These are phyloP conservation scores for Wickerhamiella occidentalis DNA, from an alignment of 805 yeast genomes.

Conservation along the genomic window DNA sequence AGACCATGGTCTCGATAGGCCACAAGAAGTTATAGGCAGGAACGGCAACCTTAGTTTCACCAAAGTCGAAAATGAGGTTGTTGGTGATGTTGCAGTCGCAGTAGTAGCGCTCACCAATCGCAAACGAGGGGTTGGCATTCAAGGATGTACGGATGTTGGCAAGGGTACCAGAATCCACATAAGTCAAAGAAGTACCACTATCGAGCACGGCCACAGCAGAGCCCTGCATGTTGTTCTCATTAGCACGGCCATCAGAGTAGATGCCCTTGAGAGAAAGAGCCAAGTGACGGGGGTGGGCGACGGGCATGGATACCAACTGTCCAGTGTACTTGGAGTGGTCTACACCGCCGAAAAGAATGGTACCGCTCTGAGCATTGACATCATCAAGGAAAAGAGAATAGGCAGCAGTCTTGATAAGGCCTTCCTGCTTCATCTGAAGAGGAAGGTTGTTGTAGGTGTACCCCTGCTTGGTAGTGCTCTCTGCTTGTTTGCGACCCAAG, in stretches of 20 bases:
- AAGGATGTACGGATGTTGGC: constrained; percentile 29
- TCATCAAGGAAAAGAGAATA: constrained; percentile 55
- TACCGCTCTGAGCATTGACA: constrained; percentile 33
- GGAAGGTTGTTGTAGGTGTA: constrained; percentile 54
- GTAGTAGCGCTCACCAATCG: constrained; percentile 28
- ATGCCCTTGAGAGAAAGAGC: constrained; percentile 25
- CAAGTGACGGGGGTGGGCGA: constrained; percentile 28
- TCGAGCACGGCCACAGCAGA: constrained; percentile 35
- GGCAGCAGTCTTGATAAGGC: constrained; percentile 44
- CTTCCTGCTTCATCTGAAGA: constrained; percentile 42
- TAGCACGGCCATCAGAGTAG: constrained; percentile 22
- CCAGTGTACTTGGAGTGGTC: constrained; percentile 41
- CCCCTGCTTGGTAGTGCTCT: constrained; percentile 27
- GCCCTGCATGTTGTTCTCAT: constrained; percentile 18
- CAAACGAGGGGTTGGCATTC: constrained; percentile 30
- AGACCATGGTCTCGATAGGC: constrained; percentile 28
- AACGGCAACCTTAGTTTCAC: constrained; percentile 22
- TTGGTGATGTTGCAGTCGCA: constrained; percentile 29
- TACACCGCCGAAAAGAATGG: constrained; percentile 44
- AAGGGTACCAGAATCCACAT: constrained; percentile 33
- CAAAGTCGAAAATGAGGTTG: constrained; percentile 25
- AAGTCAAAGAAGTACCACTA: constrained; percentile 44
- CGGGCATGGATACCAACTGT: constrained; percentile 29
- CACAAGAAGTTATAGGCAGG: constrained; percentile 28
- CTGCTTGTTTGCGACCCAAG: constrained; percentile 41